These are phyloP conservation scores for Gymnopus androsaceus DNA, from an alignment of 1,284 basidiomycete genomes.

Conservation along the genomic window DNA sequence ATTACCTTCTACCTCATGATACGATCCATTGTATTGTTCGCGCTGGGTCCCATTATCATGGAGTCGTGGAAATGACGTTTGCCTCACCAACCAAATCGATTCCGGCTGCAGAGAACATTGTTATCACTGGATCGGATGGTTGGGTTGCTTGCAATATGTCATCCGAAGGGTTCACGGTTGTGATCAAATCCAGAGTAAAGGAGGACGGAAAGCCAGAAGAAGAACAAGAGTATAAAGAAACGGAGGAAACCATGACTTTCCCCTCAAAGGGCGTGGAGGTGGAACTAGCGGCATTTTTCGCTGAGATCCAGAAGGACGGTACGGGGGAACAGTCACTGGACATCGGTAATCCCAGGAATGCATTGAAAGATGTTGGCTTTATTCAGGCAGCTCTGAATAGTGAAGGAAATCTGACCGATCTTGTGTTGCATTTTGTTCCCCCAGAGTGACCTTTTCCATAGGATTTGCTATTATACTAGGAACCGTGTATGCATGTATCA, in stretches of 20 bases:
- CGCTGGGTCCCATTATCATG: conserved; percentile 57
- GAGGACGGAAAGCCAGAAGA: conserved; percentile 47
- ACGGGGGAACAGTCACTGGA: conserved; percentile 35
- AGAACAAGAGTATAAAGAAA: conserved; percentile 46
- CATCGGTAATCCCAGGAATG: conserved; percentile 54
- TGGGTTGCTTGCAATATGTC: conserved; percentile 50
- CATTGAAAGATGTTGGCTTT: conserved; percentile 74
- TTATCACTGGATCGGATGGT: conserved; percentile 63
- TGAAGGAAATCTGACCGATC: conserved; percentile 59
- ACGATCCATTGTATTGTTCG: conserved; percentile 62
- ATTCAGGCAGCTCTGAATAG: conserved; percentile 79
- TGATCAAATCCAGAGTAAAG: conserved; percentile 45
- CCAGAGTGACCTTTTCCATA: too few species aligned
- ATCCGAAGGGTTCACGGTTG: conserved; percentile 31
- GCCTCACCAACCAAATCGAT: conserved; percentile 52
- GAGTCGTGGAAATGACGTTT: conserved; percentile 57
- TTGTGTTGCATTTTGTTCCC: too few species aligned
- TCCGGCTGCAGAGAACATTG: conserved; percentile 41
- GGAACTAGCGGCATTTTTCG: conserved; percentile 66
- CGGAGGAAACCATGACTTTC: conserved; percentile 44
- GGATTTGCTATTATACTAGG: too few species aligned
- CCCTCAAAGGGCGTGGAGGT: conserved; percentile 52
- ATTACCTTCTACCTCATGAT: conserved; percentile 74
- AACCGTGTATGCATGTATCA: too few species aligned
- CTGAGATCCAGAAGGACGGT: conserved; percentile 48